These are phyloP conservation scores for Puccinia novopanici DNA, from an alignment of 1,284 basidiomycete species.

Conservation along the genomic window DNA sequence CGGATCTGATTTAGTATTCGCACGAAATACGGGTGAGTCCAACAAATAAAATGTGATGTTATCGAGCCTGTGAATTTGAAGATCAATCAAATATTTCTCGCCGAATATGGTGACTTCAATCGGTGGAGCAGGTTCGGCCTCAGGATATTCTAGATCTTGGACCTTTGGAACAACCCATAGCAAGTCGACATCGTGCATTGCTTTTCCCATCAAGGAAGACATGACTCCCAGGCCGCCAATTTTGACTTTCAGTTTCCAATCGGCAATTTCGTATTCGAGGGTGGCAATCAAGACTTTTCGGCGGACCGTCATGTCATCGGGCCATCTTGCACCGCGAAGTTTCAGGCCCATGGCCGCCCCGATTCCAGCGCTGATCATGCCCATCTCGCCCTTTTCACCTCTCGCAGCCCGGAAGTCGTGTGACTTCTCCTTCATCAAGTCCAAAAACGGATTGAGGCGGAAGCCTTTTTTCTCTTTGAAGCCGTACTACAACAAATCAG, in stretches of 20 bases:
- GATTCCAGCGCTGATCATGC: conserved; percentile 41
- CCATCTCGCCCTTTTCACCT: conserved; percentile 45
- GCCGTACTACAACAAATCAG: conserved; percentile 29
- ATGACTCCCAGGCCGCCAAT: conserved; percentile 94
- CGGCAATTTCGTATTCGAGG: conserved; percentile 89
- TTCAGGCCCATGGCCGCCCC: conserved; percentile 46
- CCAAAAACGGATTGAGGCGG: conserved; percentile 27
- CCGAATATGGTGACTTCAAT: conserved; percentile 94
- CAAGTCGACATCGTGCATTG: conserved; percentile 90
- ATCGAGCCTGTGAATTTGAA: conserved; percentile 84
- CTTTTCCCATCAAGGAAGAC: conserved; percentile 92
- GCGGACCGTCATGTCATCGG: conserved; percentile 82
- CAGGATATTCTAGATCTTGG: conserved; percentile 58
- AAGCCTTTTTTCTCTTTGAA: conserved; percentile 51
- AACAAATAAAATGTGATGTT: conserved; percentile 91
- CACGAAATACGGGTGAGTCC: conserved; percentile 89
- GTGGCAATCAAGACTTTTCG: conserved; percentile 86
- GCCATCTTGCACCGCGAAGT: conserved; percentile 72
- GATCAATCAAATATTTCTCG: conserved; percentile 88
- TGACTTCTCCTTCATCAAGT: conserved; percentile 44
- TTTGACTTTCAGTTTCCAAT: conserved; percentile 95
- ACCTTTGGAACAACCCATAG: conserved; percentile 91
- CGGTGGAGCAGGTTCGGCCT: conserved; percentile 61
- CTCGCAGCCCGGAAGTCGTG: conserved; percentile 18
- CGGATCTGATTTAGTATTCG: conserved; percentile 87